Percentiles rank a stretch among this genome's conserved stretches.
Conservation (phyloP, 2,329 filamentous ascomycete genomes). For the Colletotrichum sp. region DNA sequence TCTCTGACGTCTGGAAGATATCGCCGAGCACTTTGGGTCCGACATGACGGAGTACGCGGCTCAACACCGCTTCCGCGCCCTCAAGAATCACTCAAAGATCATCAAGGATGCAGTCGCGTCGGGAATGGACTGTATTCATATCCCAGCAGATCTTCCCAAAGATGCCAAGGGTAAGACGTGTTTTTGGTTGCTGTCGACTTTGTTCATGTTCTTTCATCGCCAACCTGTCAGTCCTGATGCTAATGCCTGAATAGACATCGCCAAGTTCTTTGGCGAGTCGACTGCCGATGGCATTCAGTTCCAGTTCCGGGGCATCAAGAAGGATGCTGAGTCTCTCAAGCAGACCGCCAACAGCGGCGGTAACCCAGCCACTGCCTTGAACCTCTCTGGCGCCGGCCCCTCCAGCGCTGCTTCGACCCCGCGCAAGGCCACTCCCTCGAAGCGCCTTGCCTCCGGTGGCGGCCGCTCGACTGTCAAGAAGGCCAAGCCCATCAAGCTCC, state of each 20-base stretch:
- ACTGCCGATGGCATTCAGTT: slow-evolving; percentile 64
- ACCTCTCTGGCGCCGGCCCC: slow-evolving; percentile 26
- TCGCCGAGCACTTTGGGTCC: slow-evolving; percentile 52
- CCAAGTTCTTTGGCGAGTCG: slow-evolving; percentile 64
- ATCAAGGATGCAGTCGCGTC: slow-evolving; percentile 38
- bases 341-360: slow-evolving; percentile 47
- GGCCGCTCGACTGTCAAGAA: slow-evolving; percentile 15
- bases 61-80: slow-evolving; percentile 56
- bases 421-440: slow-evolving; percentile 21
- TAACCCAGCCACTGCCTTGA: slow-evolving; percentile 48
- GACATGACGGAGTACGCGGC: slow-evolving; percentile 52
- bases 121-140: slow-evolving; percentile 47
- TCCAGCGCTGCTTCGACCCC: slow-evolving; percentile 32
- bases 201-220: not conserved
- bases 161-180: slow-evolving; percentile 44
- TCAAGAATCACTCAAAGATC: slow-evolving; percentile 46
- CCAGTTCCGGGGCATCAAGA: slow-evolving; percentile 63
- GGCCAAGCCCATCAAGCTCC: slow-evolving; percentile 20
- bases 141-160: slow-evolving; percentile 39
- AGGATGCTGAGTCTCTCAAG: slow-evolving; percentile 53
- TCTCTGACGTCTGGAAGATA: slow-evolving; percentile 40
- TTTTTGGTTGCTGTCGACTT: not conserved
- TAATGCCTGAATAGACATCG: slow-evolving; percentile 43
- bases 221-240: not conserved
- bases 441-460: slow-evolving; percentile 11